Conservation (phyloP, 2,329 filamentous ascomycete genomes). For the Trichoderma atroviride region DNA sequence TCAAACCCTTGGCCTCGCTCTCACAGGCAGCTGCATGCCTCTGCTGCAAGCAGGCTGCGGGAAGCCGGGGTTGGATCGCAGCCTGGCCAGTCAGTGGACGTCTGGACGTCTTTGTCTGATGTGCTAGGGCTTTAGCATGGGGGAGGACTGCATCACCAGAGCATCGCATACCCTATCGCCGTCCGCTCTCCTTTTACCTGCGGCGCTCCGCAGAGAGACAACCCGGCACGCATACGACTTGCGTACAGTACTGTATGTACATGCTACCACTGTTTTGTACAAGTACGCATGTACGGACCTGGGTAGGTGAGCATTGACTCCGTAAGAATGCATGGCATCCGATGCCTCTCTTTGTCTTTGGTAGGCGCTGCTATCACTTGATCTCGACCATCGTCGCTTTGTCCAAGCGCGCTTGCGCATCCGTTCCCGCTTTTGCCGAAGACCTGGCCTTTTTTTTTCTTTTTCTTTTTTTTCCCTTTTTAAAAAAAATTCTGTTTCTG, state of each 20-base stretch:
- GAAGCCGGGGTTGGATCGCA: conserved; percentile 23
- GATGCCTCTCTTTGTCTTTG: conserved; percentile 6
- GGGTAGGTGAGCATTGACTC: conserved; percentile 11
- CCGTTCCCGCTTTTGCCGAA: conserved; percentile 22
- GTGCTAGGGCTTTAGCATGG: conserved; percentile 8
- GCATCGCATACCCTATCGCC: conserved; percentile 8
- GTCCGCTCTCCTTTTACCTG: not conserved
- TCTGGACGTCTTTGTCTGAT: conserved; percentile 19
- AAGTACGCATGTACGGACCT: not conserved
- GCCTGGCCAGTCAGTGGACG: conserved; percentile 15
- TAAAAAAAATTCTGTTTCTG: not conserved
- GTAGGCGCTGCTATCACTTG: not conserved
- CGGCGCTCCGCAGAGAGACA: conserved; percentile 5
- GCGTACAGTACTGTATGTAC: not conserved
- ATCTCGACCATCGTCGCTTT: not conserved
- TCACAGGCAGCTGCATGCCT: conserved; percentile 25
- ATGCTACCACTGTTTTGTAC: not conserved
- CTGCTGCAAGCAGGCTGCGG: conserved; percentile 26
- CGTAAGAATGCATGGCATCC: conserved; percentile 18
- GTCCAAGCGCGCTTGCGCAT: not conserved
- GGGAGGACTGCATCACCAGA: conserved; percentile 10
- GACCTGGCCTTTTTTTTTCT: not conserved
- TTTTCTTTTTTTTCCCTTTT: not conserved
- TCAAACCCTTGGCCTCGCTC: conserved; percentile 15
- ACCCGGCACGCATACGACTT: conserved; percentile 5